A percentile compares a stretch with the other conserved stretches of the same genome.
These are phyloP conservation scores for Psilocybe azurescens DNA, from an alignment of 768 basidiomycete species.

Conservation along the genomic window DNA sequence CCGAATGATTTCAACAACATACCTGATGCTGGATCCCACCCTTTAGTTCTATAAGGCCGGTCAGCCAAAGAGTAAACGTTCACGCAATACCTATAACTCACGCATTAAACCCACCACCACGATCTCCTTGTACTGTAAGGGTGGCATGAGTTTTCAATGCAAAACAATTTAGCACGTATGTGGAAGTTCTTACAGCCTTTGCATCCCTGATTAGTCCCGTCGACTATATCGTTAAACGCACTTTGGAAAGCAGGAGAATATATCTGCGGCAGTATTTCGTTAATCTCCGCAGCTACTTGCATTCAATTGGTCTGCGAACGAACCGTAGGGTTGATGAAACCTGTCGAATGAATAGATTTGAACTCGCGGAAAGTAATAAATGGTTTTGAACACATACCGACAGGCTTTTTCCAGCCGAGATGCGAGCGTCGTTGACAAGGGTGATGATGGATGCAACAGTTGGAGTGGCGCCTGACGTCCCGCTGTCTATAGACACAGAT, in stretches of 20 bases:
- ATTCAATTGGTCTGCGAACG: constrained; percentile 1
- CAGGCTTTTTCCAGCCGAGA: constrained; percentile 41
- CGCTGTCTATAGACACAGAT: constrained; percentile 32
- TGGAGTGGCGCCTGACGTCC: constrained; percentile 48
- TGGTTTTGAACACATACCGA: constrained; percentile 40
- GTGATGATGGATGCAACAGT: constrained; percentile 48
- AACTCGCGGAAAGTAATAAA: not conserved
- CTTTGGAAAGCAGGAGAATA: constrained; percentile 33
- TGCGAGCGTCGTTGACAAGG: constrained; percentile 56
- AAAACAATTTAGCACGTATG: not conserved
- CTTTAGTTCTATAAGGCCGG: constrained; percentile 30
- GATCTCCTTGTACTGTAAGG: constrained; percentile 36
- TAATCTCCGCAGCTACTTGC: constrained; percentile 11
- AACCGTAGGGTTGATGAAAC: constrained; percentile 52
- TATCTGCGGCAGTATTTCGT: constrained; percentile 25
- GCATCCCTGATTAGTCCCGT: constrained; percentile 48
- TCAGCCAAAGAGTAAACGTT: not conserved
- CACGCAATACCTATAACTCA: constrained; percentile 22
- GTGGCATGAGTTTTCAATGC: not conserved
- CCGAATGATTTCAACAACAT: not conserved
- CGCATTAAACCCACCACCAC: constrained; percentile 39
- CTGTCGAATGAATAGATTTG: constrained; percentile 14
- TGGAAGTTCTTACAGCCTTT: constrained; percentile 35
- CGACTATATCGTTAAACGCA: constrained; percentile 47
- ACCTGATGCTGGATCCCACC: constrained; percentile 54